These are phyloP conservation scores for Silene latifolia DNA, from an alignment of 148 eudicot species.

Conservation along the genomic window DNA sequence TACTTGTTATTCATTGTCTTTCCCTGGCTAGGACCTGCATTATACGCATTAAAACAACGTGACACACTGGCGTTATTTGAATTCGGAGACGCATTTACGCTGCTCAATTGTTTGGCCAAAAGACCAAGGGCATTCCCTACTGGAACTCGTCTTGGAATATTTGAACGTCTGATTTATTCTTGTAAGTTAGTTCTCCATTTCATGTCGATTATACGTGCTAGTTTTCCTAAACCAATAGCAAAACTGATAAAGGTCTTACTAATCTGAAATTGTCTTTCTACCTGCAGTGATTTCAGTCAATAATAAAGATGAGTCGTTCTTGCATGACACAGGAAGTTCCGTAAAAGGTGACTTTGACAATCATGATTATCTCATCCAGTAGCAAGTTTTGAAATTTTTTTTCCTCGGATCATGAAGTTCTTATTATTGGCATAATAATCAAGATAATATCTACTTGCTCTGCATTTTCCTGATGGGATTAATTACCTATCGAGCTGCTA, in stretches of 20 bases:
- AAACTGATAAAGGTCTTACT: conserved; percentile 4
- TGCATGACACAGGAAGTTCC: conserved; percentile 11
- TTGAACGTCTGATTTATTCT: conserved; percentile 11
- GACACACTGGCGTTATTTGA: conserved; percentile 10
- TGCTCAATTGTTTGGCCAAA: conserved; percentile 18
- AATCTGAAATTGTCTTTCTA: not conserved
- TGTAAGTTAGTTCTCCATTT: conserved; percentile 11
- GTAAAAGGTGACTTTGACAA: conserved; percentile 10
- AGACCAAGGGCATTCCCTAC: conserved; percentile 17
- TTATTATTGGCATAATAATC: not conserved
- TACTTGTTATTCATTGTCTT: not conserved
- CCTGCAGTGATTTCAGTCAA: conserved; percentile 21
- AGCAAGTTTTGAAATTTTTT: not conserved
- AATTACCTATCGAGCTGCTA: not conserved
- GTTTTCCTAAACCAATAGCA: not conserved
- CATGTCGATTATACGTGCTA: not conserved
- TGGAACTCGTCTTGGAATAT: conserved; percentile 19
- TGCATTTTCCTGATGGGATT: not conserved
- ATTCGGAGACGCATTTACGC: not conserved
- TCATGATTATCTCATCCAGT: not conserved
- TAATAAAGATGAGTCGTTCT: conserved; percentile 13
- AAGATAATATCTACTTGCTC: not conserved
- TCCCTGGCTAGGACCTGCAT: conserved; percentile 10
- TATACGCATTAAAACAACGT: conserved; percentile 9
- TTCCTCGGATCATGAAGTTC: not conserved